Evolutionary conservation across 164 flowering plant genomes (phyloP), one percentile per base, ranked within the genome.

Genomic region (Aristolochia contorta): DNA sequence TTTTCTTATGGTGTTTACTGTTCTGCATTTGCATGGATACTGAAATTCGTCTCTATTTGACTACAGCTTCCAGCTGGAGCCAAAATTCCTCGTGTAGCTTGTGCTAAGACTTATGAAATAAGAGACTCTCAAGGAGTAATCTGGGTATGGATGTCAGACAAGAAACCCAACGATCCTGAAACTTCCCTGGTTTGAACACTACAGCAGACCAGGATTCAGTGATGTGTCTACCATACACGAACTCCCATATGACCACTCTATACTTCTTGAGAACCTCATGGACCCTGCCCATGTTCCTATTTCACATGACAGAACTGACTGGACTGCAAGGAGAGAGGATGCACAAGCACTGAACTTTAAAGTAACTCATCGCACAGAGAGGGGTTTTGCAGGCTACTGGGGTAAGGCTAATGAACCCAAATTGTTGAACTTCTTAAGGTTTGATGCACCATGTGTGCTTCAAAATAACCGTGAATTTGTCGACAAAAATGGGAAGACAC

Each of bases 271-370:
- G 76, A 90, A 93, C 75, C 94, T 90, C 19, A 90, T 90, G 98
- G 98, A 93, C 67, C 98, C 97, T 0, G 98, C 98, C 54, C 98
- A 93, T 69, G 71, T 93, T 25, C 98, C 97, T 13, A 93, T 93
- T 54, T 93, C 98, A 4, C 98, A 93, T 54, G 97, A 93, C 69
- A 67, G 96, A 62, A 89, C 97, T 1, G 97, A 87, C 56, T 86
- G 85, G 84, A 73, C 75, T 47, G 91, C 97, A 12, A 90, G 82
- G 60, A 75, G 97, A 65, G 98, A 93, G 75, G 97, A 93, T 65
- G 99, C 99, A 4, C 83, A 81, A 54, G 68, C 97, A 14, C 76
- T 93, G 3, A 51, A 53, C 45, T 93, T 93, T 62, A 69, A 90
- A 67, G 89, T 93, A 37, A 76, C 78, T 1, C 97, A 93, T 58